A percentile compares a stretch with the other conserved stretches of the same genome.
These are phyloP conservation scores for Fusarium musae DNA, from an alignment of 2,329 filamentous ascomycete genomes.

Conservation along the genomic window DNA sequence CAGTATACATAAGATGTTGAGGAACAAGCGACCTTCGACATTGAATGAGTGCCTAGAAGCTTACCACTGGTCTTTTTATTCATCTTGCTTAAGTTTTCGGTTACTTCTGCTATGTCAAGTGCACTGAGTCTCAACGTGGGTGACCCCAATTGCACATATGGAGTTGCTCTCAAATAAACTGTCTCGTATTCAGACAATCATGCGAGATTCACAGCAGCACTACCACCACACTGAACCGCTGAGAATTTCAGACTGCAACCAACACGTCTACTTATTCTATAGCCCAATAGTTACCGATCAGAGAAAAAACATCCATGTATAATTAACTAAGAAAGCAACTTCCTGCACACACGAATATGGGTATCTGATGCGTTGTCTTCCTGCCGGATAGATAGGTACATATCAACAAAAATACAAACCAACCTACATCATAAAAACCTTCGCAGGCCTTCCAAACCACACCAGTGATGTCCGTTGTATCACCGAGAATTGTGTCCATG, in stretches of 20 bases:
- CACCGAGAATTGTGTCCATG: neutral
- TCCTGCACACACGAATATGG: conserved; percentile 41
- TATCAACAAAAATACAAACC: conserved; percentile 34
- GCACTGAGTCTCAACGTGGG: neutral
- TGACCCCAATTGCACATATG: neutral
- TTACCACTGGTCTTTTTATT: neutral
- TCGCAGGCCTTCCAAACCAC: neutral
- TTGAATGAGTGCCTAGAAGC: neutral
- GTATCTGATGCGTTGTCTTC: conserved; percentile 47
- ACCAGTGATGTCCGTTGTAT: neutral
- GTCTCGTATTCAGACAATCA: neutral
- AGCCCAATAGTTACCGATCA: neutral
- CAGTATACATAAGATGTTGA: neutral
- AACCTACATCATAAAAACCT: conserved; percentile 16
- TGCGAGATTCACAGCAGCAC: neutral
- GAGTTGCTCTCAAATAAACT: no score
- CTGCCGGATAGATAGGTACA: conserved; percentile 32
- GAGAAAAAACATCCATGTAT: neutral
- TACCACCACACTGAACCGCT: neutral
- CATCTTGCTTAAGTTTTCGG: neutral
- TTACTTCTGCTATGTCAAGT: neutral
- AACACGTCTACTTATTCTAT: conserved; percentile 6
- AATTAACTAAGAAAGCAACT: conserved; percentile 31
- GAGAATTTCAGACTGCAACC: neutral
- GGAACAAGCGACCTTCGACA: neutral